Percentiles rank a stretch among this genome's conserved stretches.
phyloP scores from a whole-genome alignment of 192 early-diverging fungal species.

The Gamsiella multidivaricata region DNA sequence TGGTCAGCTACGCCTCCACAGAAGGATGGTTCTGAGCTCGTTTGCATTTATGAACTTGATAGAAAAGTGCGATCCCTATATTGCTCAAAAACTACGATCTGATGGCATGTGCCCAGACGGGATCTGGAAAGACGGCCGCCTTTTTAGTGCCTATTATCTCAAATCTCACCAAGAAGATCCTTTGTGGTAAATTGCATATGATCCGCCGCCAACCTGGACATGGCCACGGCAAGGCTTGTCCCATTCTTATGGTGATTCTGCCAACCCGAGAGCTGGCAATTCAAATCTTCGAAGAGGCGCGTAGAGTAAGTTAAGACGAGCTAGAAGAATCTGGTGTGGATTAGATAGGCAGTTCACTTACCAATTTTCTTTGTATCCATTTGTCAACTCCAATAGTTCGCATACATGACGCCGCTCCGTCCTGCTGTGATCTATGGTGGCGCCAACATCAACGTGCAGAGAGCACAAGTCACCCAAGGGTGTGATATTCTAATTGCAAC shows the following conservation, averaged over 20 bases:
- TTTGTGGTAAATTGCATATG: conserved; percentile 23
- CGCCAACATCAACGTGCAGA: conserved; percentile 80
- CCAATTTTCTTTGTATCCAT: conserved; percentile 42
- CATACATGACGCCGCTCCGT: conserved; percentile 27
- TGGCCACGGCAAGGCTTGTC: conserved; percentile 61
- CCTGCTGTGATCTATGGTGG: conserved; percentile 93
- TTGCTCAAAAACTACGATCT: conserved; percentile 73
- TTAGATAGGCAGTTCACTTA: conserved; percentile 65
- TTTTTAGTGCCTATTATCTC: conserved; percentile 83
- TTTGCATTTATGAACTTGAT: not conserved
- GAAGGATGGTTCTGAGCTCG: not conserved
- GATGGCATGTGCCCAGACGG: conserved; percentile 91
- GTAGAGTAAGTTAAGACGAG: conserved; percentile 61
- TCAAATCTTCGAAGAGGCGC: conserved; percentile 85
- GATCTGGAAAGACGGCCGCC: conserved; percentile 84
- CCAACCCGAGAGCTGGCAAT: conserved; percentile 87
- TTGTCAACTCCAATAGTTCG: conserved; percentile 11
- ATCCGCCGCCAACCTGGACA: conserved; percentile 40
- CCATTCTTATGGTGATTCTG: conserved; percentile 76
- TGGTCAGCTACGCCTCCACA: no score
- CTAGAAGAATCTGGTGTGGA: not conserved
- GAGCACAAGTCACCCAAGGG: conserved; percentile 81
- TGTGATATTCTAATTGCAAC: conserved; percentile 95
- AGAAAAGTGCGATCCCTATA: conserved; percentile 71
- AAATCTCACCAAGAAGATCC: conserved; percentile 67